These are phyloP conservation scores for Hymenoscyphus salicellus DNA, from an alignment of 2,329 filamentous ascomycete genomes.

Conservation along the genomic window DNA sequence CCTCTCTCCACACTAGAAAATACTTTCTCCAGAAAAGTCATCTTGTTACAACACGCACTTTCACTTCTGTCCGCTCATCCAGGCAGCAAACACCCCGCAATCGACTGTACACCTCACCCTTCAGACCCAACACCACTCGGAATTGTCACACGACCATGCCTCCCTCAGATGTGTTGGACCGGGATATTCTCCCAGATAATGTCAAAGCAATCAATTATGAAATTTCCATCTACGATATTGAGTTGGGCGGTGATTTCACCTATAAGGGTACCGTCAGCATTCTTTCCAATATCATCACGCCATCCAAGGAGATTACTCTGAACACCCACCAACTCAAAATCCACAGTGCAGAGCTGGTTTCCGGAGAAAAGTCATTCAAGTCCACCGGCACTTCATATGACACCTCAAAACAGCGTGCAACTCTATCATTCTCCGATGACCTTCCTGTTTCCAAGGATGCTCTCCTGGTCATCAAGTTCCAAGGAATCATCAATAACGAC, in stretches of 20 bases:
- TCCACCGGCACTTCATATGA: constrained; percentile 74
- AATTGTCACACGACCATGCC: constrained; percentile 22
- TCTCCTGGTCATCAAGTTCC: constrained; percentile 67
- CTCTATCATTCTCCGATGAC: constrained; percentile 71
- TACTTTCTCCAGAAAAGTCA: background rate
- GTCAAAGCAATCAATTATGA: constrained; percentile 85
- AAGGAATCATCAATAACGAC: constrained; percentile 79
- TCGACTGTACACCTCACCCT: background rate
- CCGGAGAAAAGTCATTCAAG: constrained; percentile 52
- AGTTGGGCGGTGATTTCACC: constrained; percentile 64
- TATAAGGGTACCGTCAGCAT: constrained; percentile 87
- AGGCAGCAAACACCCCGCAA: background rate
- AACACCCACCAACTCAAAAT: constrained; percentile 85
- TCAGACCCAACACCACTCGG: background rate
- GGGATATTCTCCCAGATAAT: constrained; percentile 59
- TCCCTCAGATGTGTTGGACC: constrained; percentile 50
- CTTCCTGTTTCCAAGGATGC: constrained; percentile 66
- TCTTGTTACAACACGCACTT: background rate
- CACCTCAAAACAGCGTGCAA: constrained; percentile 77
- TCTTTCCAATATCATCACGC: constrained; percentile 66
- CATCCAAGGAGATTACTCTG: constrained; percentile 73
- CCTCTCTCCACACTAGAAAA: background rate
- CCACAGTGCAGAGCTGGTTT: constrained; percentile 59
- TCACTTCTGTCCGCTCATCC: background rate
- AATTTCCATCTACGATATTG: constrained; percentile 75